phyloP scores from a whole-genome alignment of 2,329 filamentous ascomycete species.

The Malbranchea zuffiana region DNA sequence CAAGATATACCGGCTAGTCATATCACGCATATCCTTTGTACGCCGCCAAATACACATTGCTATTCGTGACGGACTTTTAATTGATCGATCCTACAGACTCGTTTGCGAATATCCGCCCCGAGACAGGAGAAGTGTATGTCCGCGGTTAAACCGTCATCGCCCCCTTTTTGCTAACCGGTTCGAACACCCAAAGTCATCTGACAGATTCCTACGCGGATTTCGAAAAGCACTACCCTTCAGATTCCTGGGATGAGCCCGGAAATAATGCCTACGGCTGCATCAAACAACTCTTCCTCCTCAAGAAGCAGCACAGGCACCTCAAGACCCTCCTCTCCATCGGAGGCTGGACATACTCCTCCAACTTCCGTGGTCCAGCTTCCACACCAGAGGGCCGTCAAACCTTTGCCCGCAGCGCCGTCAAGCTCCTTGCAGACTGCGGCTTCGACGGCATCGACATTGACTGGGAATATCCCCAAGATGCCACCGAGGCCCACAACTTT shows the following conservation, averaged over 20 bases:
- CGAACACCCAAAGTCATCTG: conserved; percentile 31
- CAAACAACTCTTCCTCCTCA: conserved; percentile 65
- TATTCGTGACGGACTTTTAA: background rate
- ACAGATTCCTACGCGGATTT: conserved; percentile 59
- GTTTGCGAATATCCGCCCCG: conserved; percentile 74
- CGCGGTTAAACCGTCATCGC: background rate
- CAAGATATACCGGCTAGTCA: conserved; percentile 71
- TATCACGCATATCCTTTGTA: conserved; percentile 72
- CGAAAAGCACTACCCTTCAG: conserved; percentile 57
- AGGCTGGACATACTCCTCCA: conserved; percentile 66
- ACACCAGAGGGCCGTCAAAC: conserved; percentile 47
- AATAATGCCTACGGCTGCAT: conserved; percentile 66
- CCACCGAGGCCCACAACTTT: conserved; percentile 26
- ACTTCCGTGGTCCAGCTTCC: conserved; percentile 59
- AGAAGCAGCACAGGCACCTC: conserved; percentile 63
- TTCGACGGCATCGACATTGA: conserved; percentile 44
- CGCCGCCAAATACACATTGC: background rate
- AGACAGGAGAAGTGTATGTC: conserved; percentile 64
- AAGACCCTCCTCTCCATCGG: conserved; percentile 76
- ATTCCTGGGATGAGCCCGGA: conserved; percentile 57
- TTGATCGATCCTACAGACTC: conserved; percentile 42
- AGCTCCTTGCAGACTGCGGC: conserved; percentile 64
- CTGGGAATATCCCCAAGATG: conserved; percentile 32
- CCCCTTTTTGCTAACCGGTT: background rate
- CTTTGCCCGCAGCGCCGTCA: conserved; percentile 60